phyloP scores from a whole-genome alignment of 768 basidiomycete genomes.

The Rhizopogon vesiculosus region DNA sequence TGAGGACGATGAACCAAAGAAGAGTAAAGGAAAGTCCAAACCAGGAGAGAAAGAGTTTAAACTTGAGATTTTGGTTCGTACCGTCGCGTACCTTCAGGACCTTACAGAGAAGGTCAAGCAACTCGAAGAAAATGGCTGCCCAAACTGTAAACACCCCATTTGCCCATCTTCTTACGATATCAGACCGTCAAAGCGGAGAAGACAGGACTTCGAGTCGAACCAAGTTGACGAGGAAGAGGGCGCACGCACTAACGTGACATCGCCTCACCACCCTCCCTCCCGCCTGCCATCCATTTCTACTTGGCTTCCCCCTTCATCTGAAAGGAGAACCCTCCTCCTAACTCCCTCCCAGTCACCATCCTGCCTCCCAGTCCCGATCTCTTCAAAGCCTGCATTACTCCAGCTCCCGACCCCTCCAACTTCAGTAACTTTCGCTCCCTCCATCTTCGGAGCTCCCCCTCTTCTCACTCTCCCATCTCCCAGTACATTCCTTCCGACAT shows the following conservation, averaged over 20 bases:
- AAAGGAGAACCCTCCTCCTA: slow-evolving; percentile 28
- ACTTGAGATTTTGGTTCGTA: slow-evolving; percentile 82
- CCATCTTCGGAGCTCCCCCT: slow-evolving; percentile 32
- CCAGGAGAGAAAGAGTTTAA: slow-evolving; percentile 86
- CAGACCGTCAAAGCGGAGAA: neutral
- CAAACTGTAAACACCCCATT: slow-evolving; percentile 12
- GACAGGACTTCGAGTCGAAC: neutral
- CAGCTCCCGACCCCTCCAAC: slow-evolving; percentile 55
- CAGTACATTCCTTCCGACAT: slow-evolving; percentile 13
- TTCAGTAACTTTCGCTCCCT: slow-evolving; percentile 47
- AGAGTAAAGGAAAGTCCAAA: slow-evolving; percentile 26
- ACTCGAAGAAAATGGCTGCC: slow-evolving; percentile 31
- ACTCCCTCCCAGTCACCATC: slow-evolving; percentile 28
- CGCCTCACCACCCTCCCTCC: slow-evolving; percentile 5
- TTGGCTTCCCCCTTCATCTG: slow-evolving; percentile 44
- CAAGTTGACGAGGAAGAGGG: neutral
- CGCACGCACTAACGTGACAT: neutral
- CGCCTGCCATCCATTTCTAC: slow-evolving; percentile 66
- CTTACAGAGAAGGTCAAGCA: slow-evolving; percentile 50
- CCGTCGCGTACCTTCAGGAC: slow-evolving; percentile 74
- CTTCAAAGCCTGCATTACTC: slow-evolving; percentile 7
- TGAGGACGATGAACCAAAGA: slow-evolving; percentile 25
- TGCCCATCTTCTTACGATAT: slow-evolving; percentile 8
- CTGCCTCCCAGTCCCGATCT: slow-evolving; percentile 23
- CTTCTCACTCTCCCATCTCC: slow-evolving; percentile 35